Conservation (phyloP, 495 filamentous ascomycete species). For the Hypoxylon lienhwacheense region DNA sequence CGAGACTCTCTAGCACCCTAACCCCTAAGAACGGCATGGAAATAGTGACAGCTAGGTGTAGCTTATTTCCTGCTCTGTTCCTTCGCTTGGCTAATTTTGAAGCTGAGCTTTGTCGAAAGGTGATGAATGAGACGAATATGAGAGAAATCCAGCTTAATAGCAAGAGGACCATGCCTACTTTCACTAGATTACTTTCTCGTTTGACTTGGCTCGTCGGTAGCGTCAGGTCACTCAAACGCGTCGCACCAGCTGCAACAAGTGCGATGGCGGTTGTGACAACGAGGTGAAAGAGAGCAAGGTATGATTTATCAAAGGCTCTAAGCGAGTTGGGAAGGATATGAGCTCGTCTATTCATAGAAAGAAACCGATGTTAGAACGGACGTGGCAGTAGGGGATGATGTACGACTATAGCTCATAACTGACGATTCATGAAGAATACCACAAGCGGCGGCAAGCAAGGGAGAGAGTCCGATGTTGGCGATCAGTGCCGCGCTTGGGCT, state of each 20-base stretch:
- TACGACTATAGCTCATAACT: constrained; percentile 16
- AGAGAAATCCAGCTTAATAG: constrained; percentile 42
- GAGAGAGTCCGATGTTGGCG: constrained; percentile 47
- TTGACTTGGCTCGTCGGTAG: constrained; percentile 26
- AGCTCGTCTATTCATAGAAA: constrained; percentile 22
- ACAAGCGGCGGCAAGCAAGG: constrained; percentile 44
- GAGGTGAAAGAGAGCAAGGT: constrained; percentile 32
- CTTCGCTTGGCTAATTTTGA: background rate
- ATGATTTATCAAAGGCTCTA: constrained; percentile 13
- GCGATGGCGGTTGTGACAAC: constrained; percentile 34
- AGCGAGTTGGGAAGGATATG: constrained; percentile 29
- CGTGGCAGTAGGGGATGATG: too few relatives aligned
- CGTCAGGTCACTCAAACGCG: constrained; percentile 29
- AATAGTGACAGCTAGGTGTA: constrained; percentile 37
- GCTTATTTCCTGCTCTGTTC: constrained; percentile 14
- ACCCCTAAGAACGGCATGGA: constrained; percentile 39
- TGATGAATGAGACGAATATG: constrained; percentile 24
- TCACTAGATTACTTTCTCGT: constrained; percentile 26
- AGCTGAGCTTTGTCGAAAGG: constrained; percentile 15
- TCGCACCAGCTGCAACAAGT: constrained; percentile 36
- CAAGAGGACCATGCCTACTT: constrained; percentile 40
- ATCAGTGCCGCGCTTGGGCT: constrained; percentile 41
- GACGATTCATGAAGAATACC: constrained; percentile 50
- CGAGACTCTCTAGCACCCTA: constrained; percentile 33
- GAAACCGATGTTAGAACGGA: too few relatives aligned